Base-by-base conservation (phyloP, 257 asterid genomes). In the Ligustrum vulgare region DNA sequence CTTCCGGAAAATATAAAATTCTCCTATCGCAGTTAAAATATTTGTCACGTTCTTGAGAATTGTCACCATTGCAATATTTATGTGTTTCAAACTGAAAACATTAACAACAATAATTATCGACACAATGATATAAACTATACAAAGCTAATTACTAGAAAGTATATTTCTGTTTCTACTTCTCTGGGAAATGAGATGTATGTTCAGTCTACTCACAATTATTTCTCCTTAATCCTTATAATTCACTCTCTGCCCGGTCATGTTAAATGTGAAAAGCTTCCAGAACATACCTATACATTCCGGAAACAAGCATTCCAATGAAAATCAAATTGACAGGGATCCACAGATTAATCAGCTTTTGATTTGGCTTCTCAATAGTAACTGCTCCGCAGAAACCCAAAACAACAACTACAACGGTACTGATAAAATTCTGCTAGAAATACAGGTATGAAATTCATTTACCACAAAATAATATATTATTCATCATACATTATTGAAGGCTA, bases 21-120 rank as follows among this genome's bases (percentile, higher is more conserved):
- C 87, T 71, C 89, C 89, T 63, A 72, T 39, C 10, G 89, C 89
- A 35, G 89, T 86, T 77, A 86, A 81, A 77, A 86, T 86, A 77
- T 86, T 86, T 74, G 89, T 86, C 82, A 81, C 45, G 47, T 86
- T 86, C 89, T 86, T 86, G 86, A 86, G 79, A 79, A 86, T 79
- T 22, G 89, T 86, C 84, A 86, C 89, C 89, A 86, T 86, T 63
- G 89, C 87, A 78, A 86, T 78, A 83, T 86, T 86, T 81, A 81
- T 83, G 86, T 81, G 64, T 75, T 83, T 86, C 86, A 86, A 67
- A 77, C 89, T 86, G 89, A 70, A 86, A 79, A 75, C 72, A 69
- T 72, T 65, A 79, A 79, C 78, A 67, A 76, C 41, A 70, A 72
- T 78, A 67, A 69, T 75, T 70, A 70, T 56, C 8, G 80, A 35